phyloP scores from a whole-genome alignment of 768 basidiomycete species.

The Phylloporus rhodoxanthus region DNA sequence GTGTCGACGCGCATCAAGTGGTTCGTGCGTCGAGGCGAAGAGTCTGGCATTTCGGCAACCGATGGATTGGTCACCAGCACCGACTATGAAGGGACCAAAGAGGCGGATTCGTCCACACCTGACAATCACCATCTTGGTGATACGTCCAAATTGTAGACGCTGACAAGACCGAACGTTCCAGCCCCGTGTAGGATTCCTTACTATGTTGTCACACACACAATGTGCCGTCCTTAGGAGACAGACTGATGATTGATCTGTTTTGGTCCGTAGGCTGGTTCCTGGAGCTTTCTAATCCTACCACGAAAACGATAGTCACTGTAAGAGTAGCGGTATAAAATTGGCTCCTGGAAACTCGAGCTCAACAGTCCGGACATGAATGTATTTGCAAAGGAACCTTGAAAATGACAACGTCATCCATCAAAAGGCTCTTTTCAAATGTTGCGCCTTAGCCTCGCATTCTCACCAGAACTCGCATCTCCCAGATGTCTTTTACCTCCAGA shows the following conservation, averaged over 20 bases:
- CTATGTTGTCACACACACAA: no score
- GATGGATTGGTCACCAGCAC: slow-evolving; percentile 11
- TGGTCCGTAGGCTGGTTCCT: no score
- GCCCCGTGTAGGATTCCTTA: background rate
- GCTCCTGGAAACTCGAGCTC: background rate
- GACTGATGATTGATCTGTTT: background rate
- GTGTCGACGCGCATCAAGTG: slow-evolving; percentile 24
- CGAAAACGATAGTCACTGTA: background rate
- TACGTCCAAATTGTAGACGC: background rate
- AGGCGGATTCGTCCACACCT: background rate
- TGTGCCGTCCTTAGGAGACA: background rate
- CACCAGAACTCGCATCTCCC: no score
- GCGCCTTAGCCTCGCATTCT: no score
- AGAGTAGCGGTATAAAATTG: background rate
- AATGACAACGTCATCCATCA: no score
- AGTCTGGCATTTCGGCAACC: slow-evolving; percentile 15
- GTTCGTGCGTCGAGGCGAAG: slow-evolving; percentile 10
- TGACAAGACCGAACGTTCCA: background rate
- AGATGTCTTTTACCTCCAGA: no score
- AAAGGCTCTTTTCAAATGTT: no score
- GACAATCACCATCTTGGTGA: slow-evolving; percentile 1
- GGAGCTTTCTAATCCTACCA: background rate
- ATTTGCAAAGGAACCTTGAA: background rate
- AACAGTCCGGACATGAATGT: background rate
- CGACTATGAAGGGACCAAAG: slow-evolving; percentile 19